Conservation (phyloP, 331 rosid genomes). For the Stylosanthes scabra region DNA sequence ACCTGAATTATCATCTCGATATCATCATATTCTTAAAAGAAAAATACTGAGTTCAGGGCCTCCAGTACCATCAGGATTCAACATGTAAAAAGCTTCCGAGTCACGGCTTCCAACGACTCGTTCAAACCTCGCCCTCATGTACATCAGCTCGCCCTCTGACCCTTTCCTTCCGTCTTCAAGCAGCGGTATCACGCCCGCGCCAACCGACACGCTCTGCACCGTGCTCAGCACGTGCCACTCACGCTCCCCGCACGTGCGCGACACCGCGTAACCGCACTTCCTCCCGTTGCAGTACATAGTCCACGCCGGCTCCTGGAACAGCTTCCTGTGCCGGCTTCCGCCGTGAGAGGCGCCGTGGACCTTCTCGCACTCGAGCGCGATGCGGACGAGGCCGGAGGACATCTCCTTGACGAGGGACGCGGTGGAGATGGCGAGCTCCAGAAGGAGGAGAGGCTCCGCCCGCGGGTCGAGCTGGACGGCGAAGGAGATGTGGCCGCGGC, state of each 20-base stretch:
- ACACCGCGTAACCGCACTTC: constrained; percentile 72
- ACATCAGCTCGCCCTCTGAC: constrained; percentile 79
- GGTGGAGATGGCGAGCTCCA: constrained; percentile 83
- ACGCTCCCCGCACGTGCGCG: constrained; percentile 69
- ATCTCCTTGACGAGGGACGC: constrained; percentile 84
- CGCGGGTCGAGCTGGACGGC: constrained; percentile 81
- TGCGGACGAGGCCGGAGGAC: constrained; percentile 90
- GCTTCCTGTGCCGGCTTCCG: constrained; percentile 28
- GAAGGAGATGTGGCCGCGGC: constrained; percentile 83
- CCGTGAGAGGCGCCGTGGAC: not conserved
- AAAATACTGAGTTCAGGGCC: constrained; percentile 97
- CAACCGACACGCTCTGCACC: constrained; percentile 80
- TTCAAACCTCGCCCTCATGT: constrained; percentile 83
- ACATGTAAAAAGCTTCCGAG: constrained; percentile 95
- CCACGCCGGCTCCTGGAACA: constrained; percentile 82
- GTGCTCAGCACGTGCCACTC: constrained; percentile 77
- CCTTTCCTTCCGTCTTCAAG: constrained; percentile 52
- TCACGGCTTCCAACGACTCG: constrained; percentile 96
- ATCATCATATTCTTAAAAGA: constrained; percentile 78
- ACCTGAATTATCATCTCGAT: too few relatives aligned
- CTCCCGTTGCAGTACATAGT: constrained; percentile 88
- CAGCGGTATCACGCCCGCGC: constrained; percentile 89
- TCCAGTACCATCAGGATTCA: constrained; percentile 94
- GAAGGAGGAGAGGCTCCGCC: constrained; percentile 69
- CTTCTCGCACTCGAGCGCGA: constrained; percentile 80